Evolutionary conservation across 345 rosid genomes (phyloP).

Genomic region (Aquilaria sinensis): DNA sequence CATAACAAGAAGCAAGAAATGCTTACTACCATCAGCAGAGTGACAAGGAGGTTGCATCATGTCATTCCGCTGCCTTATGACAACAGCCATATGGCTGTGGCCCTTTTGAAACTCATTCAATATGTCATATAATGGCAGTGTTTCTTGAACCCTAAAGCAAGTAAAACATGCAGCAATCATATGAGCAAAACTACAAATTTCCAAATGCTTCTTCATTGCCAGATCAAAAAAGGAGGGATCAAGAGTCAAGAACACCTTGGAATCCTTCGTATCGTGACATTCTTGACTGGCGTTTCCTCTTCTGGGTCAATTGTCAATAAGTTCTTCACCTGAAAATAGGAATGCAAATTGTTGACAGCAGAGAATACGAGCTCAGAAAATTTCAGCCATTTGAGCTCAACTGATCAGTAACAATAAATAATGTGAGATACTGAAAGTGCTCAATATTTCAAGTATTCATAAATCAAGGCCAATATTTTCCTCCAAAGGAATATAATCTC

Average conservation of each 20-base stretch:
- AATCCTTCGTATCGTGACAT: slow-evolving; percentile 78
- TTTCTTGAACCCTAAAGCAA: slow-evolving; percentile 61
- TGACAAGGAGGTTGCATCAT: slow-evolving; percentile 16
- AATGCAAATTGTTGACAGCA: no score
- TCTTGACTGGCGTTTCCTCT: slow-evolving; percentile 75
- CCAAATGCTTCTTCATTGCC: slow-evolving; percentile 10
- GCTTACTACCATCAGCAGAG: slow-evolving; percentile 30
- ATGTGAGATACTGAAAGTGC: no score
- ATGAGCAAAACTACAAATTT: slow-evolving; percentile 5
- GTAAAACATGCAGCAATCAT: background rate
- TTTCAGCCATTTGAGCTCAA: no score
- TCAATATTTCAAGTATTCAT: no score
- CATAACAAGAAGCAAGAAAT: background rate
- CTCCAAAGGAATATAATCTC: no score
- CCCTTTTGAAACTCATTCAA: slow-evolving; percentile 99
- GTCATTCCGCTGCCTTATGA: slow-evolving; percentile 49
- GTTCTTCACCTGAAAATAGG: slow-evolving; percentile 59
- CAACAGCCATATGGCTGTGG: slow-evolving; percentile 99
- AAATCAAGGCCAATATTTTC: no score
- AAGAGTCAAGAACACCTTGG: slow-evolving; percentile 53
- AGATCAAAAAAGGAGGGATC: slow-evolving; percentile 4
- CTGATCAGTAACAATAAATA: no score
- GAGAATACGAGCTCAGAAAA: no score
- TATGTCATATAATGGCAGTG: slow-evolving; percentile 86
- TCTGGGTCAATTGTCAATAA: slow-evolving; percentile 77